Evolutionary conservation across 495 filamentous ascomycete species (phyloP).

Genomic region (Talaromyces nanjingensis): DNA sequence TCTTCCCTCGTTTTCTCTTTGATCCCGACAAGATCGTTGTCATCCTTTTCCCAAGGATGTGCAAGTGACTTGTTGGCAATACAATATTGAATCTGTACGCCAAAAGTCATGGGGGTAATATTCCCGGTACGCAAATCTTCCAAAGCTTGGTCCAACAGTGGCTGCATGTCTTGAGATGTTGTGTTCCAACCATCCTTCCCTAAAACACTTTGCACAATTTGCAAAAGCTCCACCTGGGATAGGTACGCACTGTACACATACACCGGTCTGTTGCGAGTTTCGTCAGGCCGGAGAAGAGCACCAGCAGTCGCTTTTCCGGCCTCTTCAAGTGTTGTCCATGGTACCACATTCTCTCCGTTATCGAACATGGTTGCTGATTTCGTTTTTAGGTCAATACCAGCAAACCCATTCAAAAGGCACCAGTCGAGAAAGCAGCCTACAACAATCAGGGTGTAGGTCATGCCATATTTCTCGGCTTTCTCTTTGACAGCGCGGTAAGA

Average conservation of each 20-base stretch:
- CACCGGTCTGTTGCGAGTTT: slow-evolving; percentile 16
- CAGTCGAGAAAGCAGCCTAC: slow-evolving; percentile 19
- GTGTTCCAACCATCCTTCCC: slow-evolving; percentile 12
- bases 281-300: slow-evolving; percentile 15
- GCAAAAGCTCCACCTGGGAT: slow-evolving; percentile 15
- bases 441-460: slow-evolving; percentile 16
- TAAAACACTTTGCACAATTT: slow-evolving; percentile 7
- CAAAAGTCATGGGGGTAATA: slow-evolving; percentile 14
- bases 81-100: slow-evolving; percentile 17
- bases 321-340: slow-evolving; percentile 18
- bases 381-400: slow-evolving; percentile 12
- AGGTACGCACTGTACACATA: slow-evolving; percentile 17
- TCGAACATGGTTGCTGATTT: slow-evolving; percentile 14
- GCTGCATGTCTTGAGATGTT: slow-evolving; percentile 12
- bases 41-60: slow-evolving; percentile 16
- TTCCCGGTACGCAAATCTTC: slow-evolving; percentile 13
- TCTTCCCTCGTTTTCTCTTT: slow-evolving; percentile 6
- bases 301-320: slow-evolving; percentile 15
- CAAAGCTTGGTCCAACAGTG: slow-evolving; percentile 14
- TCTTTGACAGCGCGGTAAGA: slow-evolving; percentile 17
- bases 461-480: slow-evolving; percentile 11
- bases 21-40: slow-evolving; percentile 16
- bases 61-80: slow-evolving; percentile 14
- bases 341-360: slow-evolving; percentile 17
- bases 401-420: slow-evolving; percentile 14